These are phyloP conservation scores for Triticum turgidum DNA, from an alignment of 176 grass and related monocot species.

Conservation along the genomic window DNA sequence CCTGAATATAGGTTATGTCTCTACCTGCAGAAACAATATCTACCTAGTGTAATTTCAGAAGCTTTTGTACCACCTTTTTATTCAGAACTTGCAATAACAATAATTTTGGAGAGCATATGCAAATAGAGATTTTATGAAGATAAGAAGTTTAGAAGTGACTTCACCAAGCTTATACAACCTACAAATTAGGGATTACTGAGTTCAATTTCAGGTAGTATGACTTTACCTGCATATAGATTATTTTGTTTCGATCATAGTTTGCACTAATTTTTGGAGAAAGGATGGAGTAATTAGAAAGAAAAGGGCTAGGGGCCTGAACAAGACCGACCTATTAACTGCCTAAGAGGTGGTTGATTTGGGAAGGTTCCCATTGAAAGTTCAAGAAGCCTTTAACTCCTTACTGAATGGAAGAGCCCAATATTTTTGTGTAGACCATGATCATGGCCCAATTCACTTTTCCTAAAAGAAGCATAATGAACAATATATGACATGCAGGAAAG, in stretches of 20 bases:
- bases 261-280: no score
- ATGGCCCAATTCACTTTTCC: no score
- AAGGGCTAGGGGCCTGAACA: not conserved
- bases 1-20: not conserved
- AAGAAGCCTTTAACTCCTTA: no score
- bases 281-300: no score
- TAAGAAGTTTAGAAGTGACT: not conserved
- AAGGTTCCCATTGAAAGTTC: not conserved
- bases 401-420: no score
- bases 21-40: not conserved
- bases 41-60: not conserved
- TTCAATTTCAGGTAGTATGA: not conserved
- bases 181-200: not conserved
- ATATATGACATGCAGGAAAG: not conserved
- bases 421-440: no score
- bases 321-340: not conserved
- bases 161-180: not conserved
- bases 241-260: no score
- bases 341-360: not conserved
- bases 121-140: not conserved
- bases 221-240: no score
- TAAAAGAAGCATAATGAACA: no score
- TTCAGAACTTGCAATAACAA: not conserved
- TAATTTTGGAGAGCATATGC: not conserved
- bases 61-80: not conserved